These are phyloP conservation scores for Fusarium sp. DNA, from an alignment of 2,329 filamentous ascomycete genomes.

Conservation along the genomic window DNA sequence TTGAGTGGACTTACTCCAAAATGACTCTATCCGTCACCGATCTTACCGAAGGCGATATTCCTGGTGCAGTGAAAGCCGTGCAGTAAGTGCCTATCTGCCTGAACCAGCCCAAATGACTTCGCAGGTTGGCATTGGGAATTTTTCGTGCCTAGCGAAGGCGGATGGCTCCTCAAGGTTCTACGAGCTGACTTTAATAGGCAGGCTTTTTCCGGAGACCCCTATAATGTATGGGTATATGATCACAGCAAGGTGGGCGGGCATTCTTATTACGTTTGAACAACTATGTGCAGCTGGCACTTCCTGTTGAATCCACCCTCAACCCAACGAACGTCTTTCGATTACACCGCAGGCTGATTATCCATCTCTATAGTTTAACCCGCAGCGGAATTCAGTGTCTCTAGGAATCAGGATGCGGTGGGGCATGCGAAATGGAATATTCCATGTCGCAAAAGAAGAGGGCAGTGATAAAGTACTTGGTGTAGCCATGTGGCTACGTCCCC, in stretches of 20 bases:
- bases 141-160: not conserved
- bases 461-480: slow-evolving; percentile 72
- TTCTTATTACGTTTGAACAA: not conserved
- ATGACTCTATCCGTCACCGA: slow-evolving; percentile 68
- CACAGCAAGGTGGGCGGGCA: slow-evolving; percentile 57
- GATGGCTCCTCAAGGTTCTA: not conserved
- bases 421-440: slow-evolving; percentile 76
- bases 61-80: slow-evolving; percentile 72
- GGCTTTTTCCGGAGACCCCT: slow-evolving; percentile 75
- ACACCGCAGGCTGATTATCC: not conserved
- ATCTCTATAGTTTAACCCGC: slow-evolving; percentile 63
- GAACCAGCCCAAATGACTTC: not conserved
- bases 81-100: slow-evolving; percentile 54
- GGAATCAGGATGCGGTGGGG: slow-evolving; percentile 77
- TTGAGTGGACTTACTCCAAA: not conserved
- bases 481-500: slow-evolving; percentile 78
- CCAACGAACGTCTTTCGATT: not conserved
- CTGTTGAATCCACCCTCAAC: not conserved
- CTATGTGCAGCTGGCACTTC: not conserved
- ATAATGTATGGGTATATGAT: slow-evolving; percentile 75
- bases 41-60: slow-evolving; percentile 70
- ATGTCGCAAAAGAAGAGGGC: slow-evolving; percentile 73
- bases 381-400: slow-evolving; percentile 73
- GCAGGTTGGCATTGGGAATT: not conserved
- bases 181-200: slow-evolving; percentile 45